These are phyloP conservation scores for Astrocystis sublimbata DNA, from an alignment of 495 filamentous ascomycete species.

Conservation along the genomic window DNA sequence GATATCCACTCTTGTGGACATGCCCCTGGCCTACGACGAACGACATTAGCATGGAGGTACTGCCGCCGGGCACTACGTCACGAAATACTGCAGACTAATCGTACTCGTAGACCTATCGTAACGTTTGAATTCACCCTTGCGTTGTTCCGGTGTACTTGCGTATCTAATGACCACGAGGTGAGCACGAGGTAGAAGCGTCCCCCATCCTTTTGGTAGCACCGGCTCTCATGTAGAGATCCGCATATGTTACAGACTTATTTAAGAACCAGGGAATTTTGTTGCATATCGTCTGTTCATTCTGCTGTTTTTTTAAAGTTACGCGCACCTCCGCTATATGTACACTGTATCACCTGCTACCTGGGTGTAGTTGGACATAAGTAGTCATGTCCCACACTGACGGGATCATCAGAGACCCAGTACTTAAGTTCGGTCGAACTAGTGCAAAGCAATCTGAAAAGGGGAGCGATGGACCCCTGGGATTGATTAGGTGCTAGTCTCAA, in stretches of 20 bases:
- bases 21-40: constrained; percentile 6
- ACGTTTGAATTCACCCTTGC: too few species aligned
- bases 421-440: background rate
- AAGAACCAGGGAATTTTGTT: too few species aligned
- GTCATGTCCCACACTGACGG: background rate
- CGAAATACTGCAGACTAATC: too few species aligned
- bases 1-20: constrained; percentile 13
- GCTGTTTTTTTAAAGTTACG: background rate
- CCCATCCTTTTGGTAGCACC: background rate
- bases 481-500: background rate
- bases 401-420: background rate
- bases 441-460: constrained; percentile 13
- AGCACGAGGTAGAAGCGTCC: background rate
- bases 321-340: too few species aligned
- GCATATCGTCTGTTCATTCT: background rate
- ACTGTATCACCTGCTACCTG: background rate
- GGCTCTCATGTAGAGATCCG: background rate
- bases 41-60: too few species aligned
- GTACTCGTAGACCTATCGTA: too few species aligned
- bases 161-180: background rate
- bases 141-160: background rate
- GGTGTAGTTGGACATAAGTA: background rate
- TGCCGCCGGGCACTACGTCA: too few species aligned
- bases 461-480: background rate
- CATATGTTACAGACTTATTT: background rate